A percentile compares a stretch with the other conserved stretches of the same genome.
Conservation (phyloP, 768 basidiomycete genomes). For the Leccinum uliginosum region DNA sequence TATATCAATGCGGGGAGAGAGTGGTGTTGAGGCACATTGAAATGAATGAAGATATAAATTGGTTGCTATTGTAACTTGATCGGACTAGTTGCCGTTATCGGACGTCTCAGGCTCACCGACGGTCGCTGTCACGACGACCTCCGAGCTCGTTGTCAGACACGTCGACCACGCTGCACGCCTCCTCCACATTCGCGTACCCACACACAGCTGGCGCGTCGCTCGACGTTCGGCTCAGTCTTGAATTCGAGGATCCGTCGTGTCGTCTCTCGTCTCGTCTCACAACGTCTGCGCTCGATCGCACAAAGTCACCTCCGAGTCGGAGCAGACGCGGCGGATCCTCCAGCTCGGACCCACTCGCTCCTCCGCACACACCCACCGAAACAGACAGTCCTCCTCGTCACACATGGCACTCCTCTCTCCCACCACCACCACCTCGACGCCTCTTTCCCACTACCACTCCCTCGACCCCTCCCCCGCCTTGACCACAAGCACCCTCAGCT, state of each 20-base stretch:
- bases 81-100: constrained; percentile 22
- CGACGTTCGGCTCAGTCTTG: neutral
- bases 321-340: constrained; percentile 56
- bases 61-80: constrained; percentile 16
- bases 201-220: constrained; percentile 5
- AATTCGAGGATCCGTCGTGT: constrained; percentile 48
- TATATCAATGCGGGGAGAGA: neutral
- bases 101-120: neutral
- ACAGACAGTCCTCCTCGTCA: neutral
- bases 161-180: constrained; percentile 9
- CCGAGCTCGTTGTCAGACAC: constrained; percentile 15
- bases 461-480: constrained; percentile 27
- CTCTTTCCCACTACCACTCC: constrained; percentile 31
- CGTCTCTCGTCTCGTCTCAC: constrained; percentile 39
- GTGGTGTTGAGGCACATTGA: constrained; percentile 3
- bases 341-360: constrained; percentile 4
- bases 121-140: constrained; percentile 9
- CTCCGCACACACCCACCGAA: constrained; percentile 10
- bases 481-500: constrained; percentile 18
- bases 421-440: constrained; percentile 26
- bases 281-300: constrained; percentile 28
- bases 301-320: constrained; percentile 35
- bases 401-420: constrained; percentile 24
- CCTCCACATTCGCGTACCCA: neutral
- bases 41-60: neutral